These are phyloP conservation scores for Macroventuria anomochaeta DNA, from an alignment of 2,329 filamentous ascomycete species.

Conservation along the genomic window DNA sequence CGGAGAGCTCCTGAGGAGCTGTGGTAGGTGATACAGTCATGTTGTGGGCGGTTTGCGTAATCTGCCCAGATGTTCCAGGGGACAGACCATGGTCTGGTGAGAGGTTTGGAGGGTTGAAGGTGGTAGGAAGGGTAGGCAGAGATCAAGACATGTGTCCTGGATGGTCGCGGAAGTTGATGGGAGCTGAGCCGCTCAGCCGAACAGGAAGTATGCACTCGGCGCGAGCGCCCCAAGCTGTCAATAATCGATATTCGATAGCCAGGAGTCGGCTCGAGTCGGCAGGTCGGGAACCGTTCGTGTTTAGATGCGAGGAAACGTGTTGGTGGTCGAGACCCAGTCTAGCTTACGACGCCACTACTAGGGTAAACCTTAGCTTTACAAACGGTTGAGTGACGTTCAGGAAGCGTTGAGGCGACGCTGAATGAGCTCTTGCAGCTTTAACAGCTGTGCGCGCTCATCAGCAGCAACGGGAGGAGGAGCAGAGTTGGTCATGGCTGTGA, in stretches of 20 bases:
- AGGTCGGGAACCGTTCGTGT: constrained; percentile 5
- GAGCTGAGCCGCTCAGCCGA: constrained; percentile 19
- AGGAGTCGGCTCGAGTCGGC: constrained; percentile 1
- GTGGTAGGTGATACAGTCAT: constrained; percentile 16
- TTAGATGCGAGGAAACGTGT: constrained; percentile 21
- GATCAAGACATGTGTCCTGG: constrained; percentile 24
- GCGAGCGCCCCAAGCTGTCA: not conserved
- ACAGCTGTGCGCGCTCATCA: constrained; percentile 38
- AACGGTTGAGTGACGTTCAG: constrained; percentile 25
- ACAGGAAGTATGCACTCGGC: not conserved
- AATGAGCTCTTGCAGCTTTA: constrained; percentile 43
- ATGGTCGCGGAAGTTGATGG: constrained; percentile 14
- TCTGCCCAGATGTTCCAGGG: constrained; percentile 1
- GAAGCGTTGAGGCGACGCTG: constrained; percentile 36
- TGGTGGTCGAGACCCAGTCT: constrained; percentile 28
- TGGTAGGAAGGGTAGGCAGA: constrained; percentile 3
- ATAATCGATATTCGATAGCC: not conserved
- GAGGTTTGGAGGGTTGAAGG: not conserved
- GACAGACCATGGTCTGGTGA: not conserved
- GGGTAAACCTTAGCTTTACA: constrained; percentile 24
- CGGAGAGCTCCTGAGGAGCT: constrained; percentile 11
- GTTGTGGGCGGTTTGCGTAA: constrained; percentile 3
- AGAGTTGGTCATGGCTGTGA: constrained; percentile 38
- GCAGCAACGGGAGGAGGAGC: constrained; percentile 33
- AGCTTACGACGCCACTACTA: constrained; percentile 28